Evolutionary conservation across 257 asterid species (phyloP), one percentile per base, ranked within the genome.

Genomic region (Solanum dulcamara): DNA sequence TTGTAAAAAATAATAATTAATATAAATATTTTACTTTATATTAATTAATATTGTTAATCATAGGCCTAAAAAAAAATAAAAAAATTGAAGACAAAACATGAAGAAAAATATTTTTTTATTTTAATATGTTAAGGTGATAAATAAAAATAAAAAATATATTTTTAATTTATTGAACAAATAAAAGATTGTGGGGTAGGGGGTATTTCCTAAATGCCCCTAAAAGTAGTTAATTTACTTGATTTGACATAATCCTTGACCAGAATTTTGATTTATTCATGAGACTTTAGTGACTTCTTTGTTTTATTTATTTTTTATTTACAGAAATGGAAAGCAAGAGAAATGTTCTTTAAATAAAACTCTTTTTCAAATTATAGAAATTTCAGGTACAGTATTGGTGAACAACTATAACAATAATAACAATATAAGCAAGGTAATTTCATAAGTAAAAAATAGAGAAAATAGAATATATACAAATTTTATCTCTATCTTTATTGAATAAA

Each of bases 141-240:
- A 5, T n/a, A n/a, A 55, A 1, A 22, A 22, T 7, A 22, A 55
- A 22, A n/a, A n/a, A n/a, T 10, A 22, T 57, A 22, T 57, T 57
- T 57, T 57, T 57, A 57, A 20, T 57, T 22, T 22, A n/a, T 1
- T 57, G 0, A 1, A n/a, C 66, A 3, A 59, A 3, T n/a, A 59
- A 59, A 59, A 0, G 26, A 59, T 59, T 0, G 1, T 15, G 8
- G 64, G 13, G 0, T 0, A 20, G 11, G 7, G 62, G 20, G 33
- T 59, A 46, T 46, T 26, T 46, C 42, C 62, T 46, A 20, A 77
- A 46, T 46, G 8, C 24, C 83, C 42, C 35, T 77, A 4, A 46
- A 77, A 28, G 26, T 77, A 6, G 42, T 46, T 46, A 77, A 77
- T 75, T 75, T 75, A 75, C 60, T 75, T 46, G 82, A 75, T 14